Conservation (phyloP, 768 basidiomycete genomes). For the Imleria badia region DNA sequence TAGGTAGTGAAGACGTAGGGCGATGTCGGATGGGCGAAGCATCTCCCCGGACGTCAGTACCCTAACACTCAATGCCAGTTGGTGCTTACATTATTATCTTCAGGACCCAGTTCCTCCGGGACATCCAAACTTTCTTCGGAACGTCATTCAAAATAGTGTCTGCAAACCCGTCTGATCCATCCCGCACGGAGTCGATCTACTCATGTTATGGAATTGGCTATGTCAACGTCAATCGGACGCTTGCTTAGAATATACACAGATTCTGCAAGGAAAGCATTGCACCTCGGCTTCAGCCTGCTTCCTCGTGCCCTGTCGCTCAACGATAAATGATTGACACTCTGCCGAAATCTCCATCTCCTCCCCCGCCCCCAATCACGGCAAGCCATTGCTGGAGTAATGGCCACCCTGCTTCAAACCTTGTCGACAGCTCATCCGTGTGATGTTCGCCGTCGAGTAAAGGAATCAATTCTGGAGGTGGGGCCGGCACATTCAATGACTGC, state of each 20-base stretch:
- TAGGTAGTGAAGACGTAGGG: constrained; percentile 98
- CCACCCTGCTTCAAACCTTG: constrained; percentile 83
- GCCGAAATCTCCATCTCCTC: constrained; percentile 68
- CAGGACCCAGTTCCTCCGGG: constrained; percentile 91
- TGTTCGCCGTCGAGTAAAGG: constrained; percentile 82
- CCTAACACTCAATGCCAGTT: neutral
- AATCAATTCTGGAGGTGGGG: constrained; percentile 53
- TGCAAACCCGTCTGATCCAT: constrained; percentile 50
- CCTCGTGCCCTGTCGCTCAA: constrained; percentile 34
- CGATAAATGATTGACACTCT: constrained; percentile 77
- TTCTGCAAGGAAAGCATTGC: neutral
- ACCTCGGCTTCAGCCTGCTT: neutral
- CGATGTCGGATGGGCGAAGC: constrained; percentile 84
- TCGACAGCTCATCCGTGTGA: constrained; percentile 88
- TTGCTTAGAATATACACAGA: constrained; percentile 46
- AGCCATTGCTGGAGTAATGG: constrained; percentile 75
- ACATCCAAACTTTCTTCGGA: constrained; percentile 79
- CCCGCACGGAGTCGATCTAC: constrained; percentile 65
- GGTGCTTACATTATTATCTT: constrained; percentile 4
- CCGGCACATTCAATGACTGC: constrained; percentile 18
- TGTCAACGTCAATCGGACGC: constrained; percentile 78
- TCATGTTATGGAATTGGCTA: constrained; percentile 94
- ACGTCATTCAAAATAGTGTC: constrained; percentile 89
- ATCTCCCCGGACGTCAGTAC: constrained; percentile 74
- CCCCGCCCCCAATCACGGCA: constrained; percentile 54